Base-by-base conservation (phyloP, 495 filamentous ascomycete species). In the Pseudomonodictys pantanalensis region DNA sequence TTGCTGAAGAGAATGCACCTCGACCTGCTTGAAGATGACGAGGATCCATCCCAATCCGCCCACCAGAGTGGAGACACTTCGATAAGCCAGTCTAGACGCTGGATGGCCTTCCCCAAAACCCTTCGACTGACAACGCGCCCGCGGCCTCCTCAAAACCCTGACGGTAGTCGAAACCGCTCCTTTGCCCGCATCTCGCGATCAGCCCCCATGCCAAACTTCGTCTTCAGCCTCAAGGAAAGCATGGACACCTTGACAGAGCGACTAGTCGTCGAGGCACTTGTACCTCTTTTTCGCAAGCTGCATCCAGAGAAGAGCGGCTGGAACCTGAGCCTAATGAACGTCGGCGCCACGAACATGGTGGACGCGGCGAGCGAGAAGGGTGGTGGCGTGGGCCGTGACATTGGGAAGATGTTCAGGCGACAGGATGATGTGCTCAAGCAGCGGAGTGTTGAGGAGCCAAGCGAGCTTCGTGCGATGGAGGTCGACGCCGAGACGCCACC, bases 311-410 rank as follows among this genome's bases (percentile, higher is more conserved):
- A 79, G 56, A 76, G 75, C 3, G 86, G 83, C 5, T 95, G 89
- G 86, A 86, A 90, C 65, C 73, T 95, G 12, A 87, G 86, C 51
- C 69, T 96, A 38, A 73, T 97, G 48, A 97, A 97, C 66, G 72
- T 97, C 12, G 91, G 88, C 20, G 90, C 90, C 1, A 88, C 88
- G 1, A 92, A 95, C 66, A 92, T 97, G 84, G 78, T 81, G 1
- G 81, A 85, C 56, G 79, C 77, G 18, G 83, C 81, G 5, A 69
- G 69, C 25, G 71, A 71, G 17, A 69, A 68, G 47, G 68, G 56
- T 18, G 68, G 56, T 18, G 69, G 66, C n/a, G 64, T 41, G n/a
- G 72, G 73, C 9, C 62, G 74, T 58, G 67, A 76, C 44, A 76
- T 77, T 35, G 52, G 54, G 9, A 70, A 64, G 44, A 76, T 76